Evolutionary conservation across 352 stramenopile genomes (phyloP), one percentile per base, ranked within the genome.

Genomic region (Phytophthora syringae): DNA sequence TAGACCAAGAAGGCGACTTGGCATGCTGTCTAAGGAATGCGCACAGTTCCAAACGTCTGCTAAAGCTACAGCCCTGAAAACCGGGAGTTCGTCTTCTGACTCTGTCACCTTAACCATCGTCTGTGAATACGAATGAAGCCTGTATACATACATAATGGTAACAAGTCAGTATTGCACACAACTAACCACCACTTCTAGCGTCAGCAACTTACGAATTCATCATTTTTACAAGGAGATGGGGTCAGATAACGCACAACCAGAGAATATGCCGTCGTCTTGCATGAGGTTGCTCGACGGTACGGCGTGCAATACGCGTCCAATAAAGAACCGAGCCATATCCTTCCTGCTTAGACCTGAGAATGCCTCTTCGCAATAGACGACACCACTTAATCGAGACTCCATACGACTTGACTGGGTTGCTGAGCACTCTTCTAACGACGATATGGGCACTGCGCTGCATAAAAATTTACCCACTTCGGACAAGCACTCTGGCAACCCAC

Each of bases 381-480:
- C 61, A 12, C 76, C 76, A 47, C 62, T 25, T 42, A 80, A 64
- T 18, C 76, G 72, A 25, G 78, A 72, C 40, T 67, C 67, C 21
- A 84, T 25, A n/a, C 73, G 76, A 42, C 28, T 28, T 7, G 76
- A 72, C 22, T 84, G 76, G 15, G 70, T 60, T 52, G 54, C 36
- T 13, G 50, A 50, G 18, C 70, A 82, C 15, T 82, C 62, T 42
- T 70, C 53, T 27, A 84, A 28, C 7, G 48, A 36, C 12, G 57
- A 56, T n/a, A 70, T 48, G 12, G 67, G 9, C 11, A 71, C n/a
- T 1, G 60, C 25, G 18, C 62, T 75, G 28, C 69, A 74, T 20
- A 83, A 51, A 53, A 81, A 83, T 9, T 76, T 77, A 9, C 70
- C 64, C 40, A 74, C 49, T 28, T 65, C 39, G 7, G 57, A 49